These are phyloP conservation scores for Myriosclerotinia scirpicola DNA, from an alignment of 2,329 filamentous ascomycete species.

Conservation along the genomic window DNA sequence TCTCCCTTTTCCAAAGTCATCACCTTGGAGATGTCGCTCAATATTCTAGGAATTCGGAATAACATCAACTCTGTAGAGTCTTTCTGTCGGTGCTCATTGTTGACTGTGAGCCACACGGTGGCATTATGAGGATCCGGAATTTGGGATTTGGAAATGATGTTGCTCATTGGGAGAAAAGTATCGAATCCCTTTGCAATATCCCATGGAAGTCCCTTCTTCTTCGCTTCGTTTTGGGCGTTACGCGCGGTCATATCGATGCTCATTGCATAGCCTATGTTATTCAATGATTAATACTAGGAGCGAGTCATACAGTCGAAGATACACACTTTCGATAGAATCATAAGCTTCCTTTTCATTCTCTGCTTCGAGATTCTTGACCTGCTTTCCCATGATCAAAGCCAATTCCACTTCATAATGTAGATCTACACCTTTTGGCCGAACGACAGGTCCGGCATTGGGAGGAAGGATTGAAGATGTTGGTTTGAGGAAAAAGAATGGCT, in stretches of 20 bases:
- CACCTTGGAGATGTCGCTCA: constrained; percentile 90
- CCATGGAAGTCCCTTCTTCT: constrained; percentile 96
- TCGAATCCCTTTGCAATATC: constrained; percentile 96
- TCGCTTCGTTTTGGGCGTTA: constrained; percentile 94
- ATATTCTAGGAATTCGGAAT: constrained; percentile 80
- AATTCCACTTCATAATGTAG: constrained; percentile 96
- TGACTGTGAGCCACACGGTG: constrained; percentile 83
- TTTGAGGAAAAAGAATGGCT: constrained; percentile 99
- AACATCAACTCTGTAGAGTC: constrained; percentile 95
- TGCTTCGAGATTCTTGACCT: constrained; percentile 70
- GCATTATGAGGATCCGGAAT: constrained; percentile 87
- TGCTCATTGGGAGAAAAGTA: constrained; percentile 87
- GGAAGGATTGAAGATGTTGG: constrained; percentile 82
- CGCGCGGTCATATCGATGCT: constrained; percentile 97
- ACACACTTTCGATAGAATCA: constrained; percentile 75
- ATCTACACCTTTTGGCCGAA: constrained; percentile 78
- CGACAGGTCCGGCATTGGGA: constrained; percentile 73
- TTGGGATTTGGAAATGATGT: constrained; percentile 73
- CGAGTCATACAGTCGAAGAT: not conserved
- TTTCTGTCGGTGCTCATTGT: constrained; percentile 72
- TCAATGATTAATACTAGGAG: constrained; percentile 24
- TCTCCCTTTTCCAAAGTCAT: constrained; percentile 94
- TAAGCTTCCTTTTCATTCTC: constrained; percentile 74
- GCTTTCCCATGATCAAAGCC: constrained; percentile 83
- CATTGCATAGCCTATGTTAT: constrained; percentile 70